Evolutionary conservation across 768 basidiomycete species (phyloP).

Genomic region (Lentinula sp.): DNA sequence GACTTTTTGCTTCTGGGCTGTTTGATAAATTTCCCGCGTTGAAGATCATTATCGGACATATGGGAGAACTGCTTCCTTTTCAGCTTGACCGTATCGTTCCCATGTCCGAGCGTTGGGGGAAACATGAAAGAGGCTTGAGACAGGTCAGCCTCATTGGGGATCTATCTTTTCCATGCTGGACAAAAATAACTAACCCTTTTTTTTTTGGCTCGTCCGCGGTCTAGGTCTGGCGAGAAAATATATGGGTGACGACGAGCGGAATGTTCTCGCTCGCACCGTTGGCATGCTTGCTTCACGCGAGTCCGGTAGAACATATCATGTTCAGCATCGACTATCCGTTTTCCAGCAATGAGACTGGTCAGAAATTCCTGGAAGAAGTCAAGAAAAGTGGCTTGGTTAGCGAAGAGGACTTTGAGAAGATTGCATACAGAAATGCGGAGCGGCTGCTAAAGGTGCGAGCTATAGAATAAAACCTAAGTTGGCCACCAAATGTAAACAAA

Average conservation of each 20-base stretch:
- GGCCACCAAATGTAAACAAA: too few relatives aligned
- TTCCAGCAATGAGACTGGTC: not conserved
- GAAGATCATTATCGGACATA: not conserved
- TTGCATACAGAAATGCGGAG: not conserved
- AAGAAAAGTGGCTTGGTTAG: not conserved
- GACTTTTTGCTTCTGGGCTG: not conserved
- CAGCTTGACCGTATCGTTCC: not conserved
- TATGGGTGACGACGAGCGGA: slow-evolving; percentile 2
- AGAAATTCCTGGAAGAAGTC: not conserved
- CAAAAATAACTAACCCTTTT: too few relatives aligned
- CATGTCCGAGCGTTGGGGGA: not conserved
- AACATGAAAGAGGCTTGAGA: not conserved
- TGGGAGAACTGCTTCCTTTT: slow-evolving; percentile 1
- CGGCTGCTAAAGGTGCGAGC: not conserved
- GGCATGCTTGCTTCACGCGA: not conserved
- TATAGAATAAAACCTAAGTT: not conserved
- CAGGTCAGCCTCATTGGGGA: not conserved
- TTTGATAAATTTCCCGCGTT: not conserved
- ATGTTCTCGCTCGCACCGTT: not conserved
- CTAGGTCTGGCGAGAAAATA: slow-evolving; percentile 4
- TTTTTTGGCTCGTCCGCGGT: too few relatives aligned
- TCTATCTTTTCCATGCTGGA: too few relatives aligned
- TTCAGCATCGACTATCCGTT: slow-evolving; percentile 4
- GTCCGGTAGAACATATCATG: not conserved
- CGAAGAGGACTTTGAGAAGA: not conserved